Conservation (phyloP, 2,329 filamentous ascomycete genomes). For the Furcasterigmium sp. region DNA sequence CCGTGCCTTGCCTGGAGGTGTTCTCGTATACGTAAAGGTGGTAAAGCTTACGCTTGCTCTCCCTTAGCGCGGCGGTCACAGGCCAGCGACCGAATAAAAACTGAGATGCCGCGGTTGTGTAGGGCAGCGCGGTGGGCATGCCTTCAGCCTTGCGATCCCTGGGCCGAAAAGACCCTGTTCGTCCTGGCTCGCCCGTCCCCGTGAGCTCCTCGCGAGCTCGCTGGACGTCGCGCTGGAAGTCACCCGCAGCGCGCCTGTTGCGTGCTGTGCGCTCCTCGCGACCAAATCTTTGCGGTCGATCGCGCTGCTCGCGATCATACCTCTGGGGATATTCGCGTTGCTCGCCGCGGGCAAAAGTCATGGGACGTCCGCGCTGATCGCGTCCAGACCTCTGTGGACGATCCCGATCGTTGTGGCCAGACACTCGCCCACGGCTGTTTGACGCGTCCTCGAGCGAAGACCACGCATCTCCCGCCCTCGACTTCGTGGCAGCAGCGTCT, state of each 20-base stretch:
- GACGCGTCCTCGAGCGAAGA: not conserved
- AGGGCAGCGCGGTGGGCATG: conserved; percentile 26
- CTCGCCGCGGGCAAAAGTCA: too few species aligned
- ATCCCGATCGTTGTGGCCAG: too few species aligned
- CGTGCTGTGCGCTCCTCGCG: too few species aligned
- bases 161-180: not conserved
- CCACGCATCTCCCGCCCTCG: not conserved
- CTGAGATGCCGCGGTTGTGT: conserved; percentile 82
- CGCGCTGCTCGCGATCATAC: too few species aligned
- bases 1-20: conserved; percentile 45
- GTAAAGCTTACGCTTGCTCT: conserved; percentile 67
- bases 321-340: too few species aligned
- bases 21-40: conserved; percentile 72
- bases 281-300: too few species aligned
- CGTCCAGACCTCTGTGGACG: too few species aligned
- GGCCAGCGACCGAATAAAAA: conserved; percentile 84
- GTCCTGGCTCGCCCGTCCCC: not conserved
- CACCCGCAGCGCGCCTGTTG: too few species aligned
- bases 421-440: too few species aligned
- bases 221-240: too few species aligned
- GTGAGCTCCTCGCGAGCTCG: not conserved
- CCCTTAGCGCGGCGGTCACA: conserved; percentile 71
- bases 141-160: not conserved
- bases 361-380: too few species aligned
- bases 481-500: not conserved